Evolutionary conservation across 2,329 filamentous ascomycete species (phyloP).

Genomic region (Xylaria sp.): DNA sequence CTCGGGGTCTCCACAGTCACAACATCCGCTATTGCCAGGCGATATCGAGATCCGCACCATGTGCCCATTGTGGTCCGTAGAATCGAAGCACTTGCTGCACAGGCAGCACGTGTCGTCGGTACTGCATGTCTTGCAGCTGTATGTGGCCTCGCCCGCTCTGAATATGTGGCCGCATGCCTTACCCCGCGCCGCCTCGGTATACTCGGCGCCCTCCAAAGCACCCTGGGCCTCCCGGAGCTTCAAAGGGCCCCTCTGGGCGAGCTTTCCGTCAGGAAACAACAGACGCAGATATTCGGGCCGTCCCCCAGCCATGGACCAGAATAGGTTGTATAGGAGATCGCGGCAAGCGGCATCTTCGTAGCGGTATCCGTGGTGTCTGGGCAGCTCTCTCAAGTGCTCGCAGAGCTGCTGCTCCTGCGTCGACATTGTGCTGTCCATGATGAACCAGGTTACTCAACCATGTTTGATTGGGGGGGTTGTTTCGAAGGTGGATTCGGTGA

Average conservation of each 20-base stretch:
- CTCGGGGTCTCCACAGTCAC: constrained; percentile 94
- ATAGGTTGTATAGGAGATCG: constrained; percentile 79
- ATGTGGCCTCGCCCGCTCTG: constrained; percentile 90
- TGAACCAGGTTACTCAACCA: constrained; percentile 30
- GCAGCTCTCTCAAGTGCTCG: constrained; percentile 79
- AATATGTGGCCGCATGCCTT: constrained; percentile 98
- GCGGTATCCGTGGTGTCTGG: constrained; percentile 72
- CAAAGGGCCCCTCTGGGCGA: constrained; percentile 64
- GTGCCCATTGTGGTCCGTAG: constrained; percentile 92
- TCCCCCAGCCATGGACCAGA: constrained; percentile 82
- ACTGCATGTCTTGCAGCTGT: constrained; percentile 91
- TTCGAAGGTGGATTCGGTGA: no score
- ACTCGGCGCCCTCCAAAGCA: constrained; percentile 91
- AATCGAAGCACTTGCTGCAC: constrained; percentile 92
- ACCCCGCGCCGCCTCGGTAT: constrained; percentile 87
- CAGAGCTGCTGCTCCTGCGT: constrained; percentile 83
- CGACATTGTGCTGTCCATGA: constrained; percentile 61
- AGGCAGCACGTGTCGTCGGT: constrained; percentile 94
- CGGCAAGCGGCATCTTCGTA: constrained; percentile 74
- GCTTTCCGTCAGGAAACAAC: constrained; percentile 80
- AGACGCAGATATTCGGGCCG: constrained; percentile 74
- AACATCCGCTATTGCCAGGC: constrained; percentile 91
- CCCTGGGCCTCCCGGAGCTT: constrained; percentile 88
- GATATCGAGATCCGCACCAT: constrained; percentile 89
- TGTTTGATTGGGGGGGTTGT: constrained; percentile 29